Conservation (phyloP, 2,329 filamentous ascomycete species). For the Chlorencoelia australis region DNA sequence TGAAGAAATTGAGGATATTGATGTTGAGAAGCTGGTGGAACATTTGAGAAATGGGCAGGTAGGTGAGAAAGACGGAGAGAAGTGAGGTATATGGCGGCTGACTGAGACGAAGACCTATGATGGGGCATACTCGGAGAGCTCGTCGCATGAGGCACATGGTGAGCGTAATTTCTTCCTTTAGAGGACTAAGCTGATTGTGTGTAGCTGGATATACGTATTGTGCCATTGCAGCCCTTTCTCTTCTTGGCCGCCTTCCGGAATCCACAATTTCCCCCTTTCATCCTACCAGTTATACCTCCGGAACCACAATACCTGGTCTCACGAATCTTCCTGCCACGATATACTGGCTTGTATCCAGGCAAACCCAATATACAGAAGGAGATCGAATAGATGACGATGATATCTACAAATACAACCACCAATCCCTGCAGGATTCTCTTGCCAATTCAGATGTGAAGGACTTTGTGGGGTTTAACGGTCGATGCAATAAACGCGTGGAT, state of each 20-base stretch:
- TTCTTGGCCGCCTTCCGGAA: slow-evolving; percentile 40
- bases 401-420: slow-evolving; percentile 8
- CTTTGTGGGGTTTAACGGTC: slow-evolving; percentile 73
- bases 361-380: slow-evolving; percentile 48
- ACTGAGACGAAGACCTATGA: slow-evolving; percentile 23
- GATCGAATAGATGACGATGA: slow-evolving; percentile 24
- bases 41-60: slow-evolving; percentile 62
- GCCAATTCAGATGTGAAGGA: background rate
- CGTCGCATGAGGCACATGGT: slow-evolving; percentile 27
- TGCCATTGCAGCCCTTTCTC: slow-evolving; percentile 64
- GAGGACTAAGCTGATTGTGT: background rate
- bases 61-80: slow-evolving; percentile 12
- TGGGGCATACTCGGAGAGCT: slow-evolving; percentile 26
- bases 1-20: slow-evolving; percentile 57
- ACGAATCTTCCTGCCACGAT: slow-evolving; percentile 29
- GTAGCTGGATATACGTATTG: slow-evolving; percentile 86
- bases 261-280: slow-evolving; percentile 2
- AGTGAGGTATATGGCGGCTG: slow-evolving; percentile 7
- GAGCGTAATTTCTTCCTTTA: slow-evolving; percentile 1
- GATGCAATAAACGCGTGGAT: slow-evolving; percentile 83
- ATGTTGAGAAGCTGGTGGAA: slow-evolving; percentile 57
- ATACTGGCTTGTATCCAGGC: slow-evolving; percentile 52
- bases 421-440: slow-evolving; percentile 1
- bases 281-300: slow-evolving; percentile 7
- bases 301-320: slow-evolving; percentile 25